phyloP scores from a whole-genome alignment of 2,329 filamentous ascomycete genomes.

The Botrytis medusae region DNA sequence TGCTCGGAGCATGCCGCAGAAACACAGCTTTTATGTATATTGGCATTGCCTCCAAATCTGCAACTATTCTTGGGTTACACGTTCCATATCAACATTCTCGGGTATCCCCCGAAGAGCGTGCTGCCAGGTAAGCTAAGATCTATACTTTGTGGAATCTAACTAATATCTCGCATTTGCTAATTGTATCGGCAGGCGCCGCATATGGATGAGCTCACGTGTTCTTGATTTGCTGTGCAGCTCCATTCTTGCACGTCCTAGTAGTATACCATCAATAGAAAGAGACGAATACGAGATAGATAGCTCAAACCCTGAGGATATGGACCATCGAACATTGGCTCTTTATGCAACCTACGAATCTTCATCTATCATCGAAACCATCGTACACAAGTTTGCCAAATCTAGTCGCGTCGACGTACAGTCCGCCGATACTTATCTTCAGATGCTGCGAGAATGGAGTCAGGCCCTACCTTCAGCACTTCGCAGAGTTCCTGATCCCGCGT shows the following conservation, averaged over 20 bases:
- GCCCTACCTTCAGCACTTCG: slow-evolving; percentile 16
- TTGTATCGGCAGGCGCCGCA: not conserved
- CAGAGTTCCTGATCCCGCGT: not conserved
- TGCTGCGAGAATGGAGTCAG: slow-evolving; percentile 9
- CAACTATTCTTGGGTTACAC: slow-evolving; percentile 15
- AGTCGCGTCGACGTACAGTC: slow-evolving; percentile 2
- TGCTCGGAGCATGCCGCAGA: slow-evolving; percentile 12
- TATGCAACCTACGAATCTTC: slow-evolving; percentile 7
- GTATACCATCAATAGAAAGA: slow-evolving; percentile 13
- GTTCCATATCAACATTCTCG: slow-evolving; percentile 9
- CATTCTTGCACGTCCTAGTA: slow-evolving; percentile 14
- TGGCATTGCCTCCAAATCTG: slow-evolving; percentile 12
- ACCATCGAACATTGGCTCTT: slow-evolving; percentile 6
- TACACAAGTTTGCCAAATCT: not conserved
- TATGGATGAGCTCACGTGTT: slow-evolving; percentile 17
- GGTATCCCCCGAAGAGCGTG: not conserved
- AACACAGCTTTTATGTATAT: slow-evolving; percentile 16
- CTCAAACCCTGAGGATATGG: not conserved
- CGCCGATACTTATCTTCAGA: slow-evolving; percentile 12
- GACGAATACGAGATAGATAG: slow-evolving; percentile 14
- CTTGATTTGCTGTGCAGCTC: slow-evolving; percentile 14
- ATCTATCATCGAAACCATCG: slow-evolving; percentile 11
- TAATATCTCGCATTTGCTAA: not conserved
- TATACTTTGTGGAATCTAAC: not conserved
- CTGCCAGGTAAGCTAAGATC: not conserved